A percentile compares a stretch with the other conserved stretches of the same genome.
Evolutionary conservation across 2,329 filamentous ascomycete species (phyloP).

Genomic region (Penicillium rolfsii): DNA sequence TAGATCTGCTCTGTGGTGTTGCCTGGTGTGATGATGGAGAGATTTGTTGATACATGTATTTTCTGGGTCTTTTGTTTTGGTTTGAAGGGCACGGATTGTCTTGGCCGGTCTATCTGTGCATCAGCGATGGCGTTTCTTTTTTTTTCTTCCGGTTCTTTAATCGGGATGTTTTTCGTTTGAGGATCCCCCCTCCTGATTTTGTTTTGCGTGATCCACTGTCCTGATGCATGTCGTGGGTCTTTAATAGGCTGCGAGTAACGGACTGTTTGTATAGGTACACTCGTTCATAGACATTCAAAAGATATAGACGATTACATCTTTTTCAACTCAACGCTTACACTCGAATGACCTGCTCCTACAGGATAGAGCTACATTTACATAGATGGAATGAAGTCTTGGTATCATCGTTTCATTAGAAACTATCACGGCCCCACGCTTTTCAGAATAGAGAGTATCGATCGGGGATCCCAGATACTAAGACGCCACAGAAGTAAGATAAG

Average conservation of each 20-base stretch:
- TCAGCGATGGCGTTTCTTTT: constrained; percentile 33
- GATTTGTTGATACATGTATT: constrained; percentile 24
- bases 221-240: constrained; percentile 4
- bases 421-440: constrained; percentile 30
- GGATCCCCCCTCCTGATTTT: constrained; percentile 1
- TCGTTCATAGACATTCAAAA: constrained; percentile 16
- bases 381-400: constrained; percentile 13
- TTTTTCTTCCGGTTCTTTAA: constrained; percentile 8
- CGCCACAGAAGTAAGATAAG: constrained; percentile 29
- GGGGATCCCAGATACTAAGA: constrained; percentile 30
- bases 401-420: constrained; percentile 30
- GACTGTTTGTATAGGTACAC: constrained; percentile 26
- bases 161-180: constrained; percentile 1
- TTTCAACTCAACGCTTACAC: background rate
- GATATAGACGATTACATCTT: constrained; percentile 14
- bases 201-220: background rate
- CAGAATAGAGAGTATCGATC: constrained; percentile 26
- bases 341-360: background rate
- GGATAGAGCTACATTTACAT: background rate
- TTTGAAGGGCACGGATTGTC: constrained; percentile 26
- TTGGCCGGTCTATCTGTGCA: constrained; percentile 31
- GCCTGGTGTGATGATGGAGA: background rate
- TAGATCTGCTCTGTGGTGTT: background rate
- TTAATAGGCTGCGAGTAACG: background rate
- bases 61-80: constrained; percentile 14